Conservation (phyloP, 129 eudicot genomes). For the Apium graveolens region DNA sequence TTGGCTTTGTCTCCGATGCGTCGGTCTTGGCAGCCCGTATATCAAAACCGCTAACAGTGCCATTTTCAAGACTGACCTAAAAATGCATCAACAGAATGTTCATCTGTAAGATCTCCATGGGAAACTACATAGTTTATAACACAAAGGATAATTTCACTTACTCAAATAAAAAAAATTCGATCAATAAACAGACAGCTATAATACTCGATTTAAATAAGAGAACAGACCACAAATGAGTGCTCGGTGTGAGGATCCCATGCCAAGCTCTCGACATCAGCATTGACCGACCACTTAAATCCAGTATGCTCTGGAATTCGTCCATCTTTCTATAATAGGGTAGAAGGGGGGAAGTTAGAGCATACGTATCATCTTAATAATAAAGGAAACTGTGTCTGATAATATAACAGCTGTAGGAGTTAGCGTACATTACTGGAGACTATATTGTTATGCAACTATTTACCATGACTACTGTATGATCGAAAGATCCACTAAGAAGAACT, state of each 20-base stretch:
- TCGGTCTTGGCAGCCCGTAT: slow-evolving; percentile 55
- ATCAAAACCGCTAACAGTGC: slow-evolving; percentile 69
- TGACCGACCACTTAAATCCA: slow-evolving; percentile 70
- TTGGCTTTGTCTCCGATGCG: slow-evolving; percentile 46
- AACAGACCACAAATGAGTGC: slow-evolving; percentile 64
- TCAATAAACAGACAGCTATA: no score
- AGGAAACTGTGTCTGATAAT: not conserved
- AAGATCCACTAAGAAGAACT: slow-evolving; percentile 88
- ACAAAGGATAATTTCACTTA: no score
- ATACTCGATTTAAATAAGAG: not conserved
- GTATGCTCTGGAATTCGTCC: slow-evolving; percentile 52
- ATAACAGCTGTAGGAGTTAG: not conserved
- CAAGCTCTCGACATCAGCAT: slow-evolving; percentile 60
- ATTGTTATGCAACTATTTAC: slow-evolving; percentile 21
- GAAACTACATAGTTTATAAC: not conserved
- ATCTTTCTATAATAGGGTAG: slow-evolving; percentile 48
- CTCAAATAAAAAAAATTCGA: no score
- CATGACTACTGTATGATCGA: slow-evolving; percentile 85
- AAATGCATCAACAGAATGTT: slow-evolving; percentile 11
- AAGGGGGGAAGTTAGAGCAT: not conserved
- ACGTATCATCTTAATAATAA: not conserved
- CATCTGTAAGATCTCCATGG: not conserved
- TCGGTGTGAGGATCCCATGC: slow-evolving; percentile 62
- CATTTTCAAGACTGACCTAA: slow-evolving; percentile 84
- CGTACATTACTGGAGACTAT: not conserved